These are phyloP conservation scores for Rutidosis leptorrhynchoides DNA, from an alignment of 129 eudicot species.

Conservation along the genomic window DNA sequence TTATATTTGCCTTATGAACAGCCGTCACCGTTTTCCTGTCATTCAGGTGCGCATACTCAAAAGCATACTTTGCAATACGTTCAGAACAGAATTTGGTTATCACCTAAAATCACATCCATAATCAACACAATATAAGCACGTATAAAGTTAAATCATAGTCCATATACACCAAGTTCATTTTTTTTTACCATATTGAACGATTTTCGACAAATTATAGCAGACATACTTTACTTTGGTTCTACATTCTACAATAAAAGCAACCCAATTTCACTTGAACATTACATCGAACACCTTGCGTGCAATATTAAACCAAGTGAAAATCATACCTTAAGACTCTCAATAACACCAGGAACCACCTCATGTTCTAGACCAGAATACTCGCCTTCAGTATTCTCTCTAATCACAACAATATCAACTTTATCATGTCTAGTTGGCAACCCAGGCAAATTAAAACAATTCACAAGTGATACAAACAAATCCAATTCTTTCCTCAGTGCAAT, in stretches of 20 bases:
- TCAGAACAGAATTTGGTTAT: constrained; percentile 87
- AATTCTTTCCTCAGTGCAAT: constrained; percentile 53
- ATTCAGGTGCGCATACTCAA: constrained; percentile 86
- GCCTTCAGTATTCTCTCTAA: constrained; percentile 89
- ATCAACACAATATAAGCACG: constrained; percentile 21
- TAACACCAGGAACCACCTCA: constrained; percentile 85
- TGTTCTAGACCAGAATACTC: constrained; percentile 86
- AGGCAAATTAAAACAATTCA: constrained; percentile 61
- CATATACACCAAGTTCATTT: neutral
- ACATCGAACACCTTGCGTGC: constrained; percentile 13
- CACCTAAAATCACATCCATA: constrained; percentile 47
- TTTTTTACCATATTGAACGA: too few species aligned
- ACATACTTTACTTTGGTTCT: neutral
- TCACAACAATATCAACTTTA: constrained; percentile 77
- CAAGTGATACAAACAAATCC: constrained; percentile 66
- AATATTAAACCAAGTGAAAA: neutral
- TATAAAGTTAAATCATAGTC: neutral
- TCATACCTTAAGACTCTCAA: constrained; percentile 80
- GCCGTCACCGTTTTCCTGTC: constrained; percentile 87
- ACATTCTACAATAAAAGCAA: neutral
- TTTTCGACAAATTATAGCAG: too few species aligned
- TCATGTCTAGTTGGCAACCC: constrained; percentile 77
- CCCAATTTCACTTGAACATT: constrained; percentile 15
- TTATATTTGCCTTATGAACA: constrained; percentile 90
- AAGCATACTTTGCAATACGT: constrained; percentile 80